phyloP scores from a whole-genome alignment of 148 eudicot species.

The Limonium bicolor region DNA sequence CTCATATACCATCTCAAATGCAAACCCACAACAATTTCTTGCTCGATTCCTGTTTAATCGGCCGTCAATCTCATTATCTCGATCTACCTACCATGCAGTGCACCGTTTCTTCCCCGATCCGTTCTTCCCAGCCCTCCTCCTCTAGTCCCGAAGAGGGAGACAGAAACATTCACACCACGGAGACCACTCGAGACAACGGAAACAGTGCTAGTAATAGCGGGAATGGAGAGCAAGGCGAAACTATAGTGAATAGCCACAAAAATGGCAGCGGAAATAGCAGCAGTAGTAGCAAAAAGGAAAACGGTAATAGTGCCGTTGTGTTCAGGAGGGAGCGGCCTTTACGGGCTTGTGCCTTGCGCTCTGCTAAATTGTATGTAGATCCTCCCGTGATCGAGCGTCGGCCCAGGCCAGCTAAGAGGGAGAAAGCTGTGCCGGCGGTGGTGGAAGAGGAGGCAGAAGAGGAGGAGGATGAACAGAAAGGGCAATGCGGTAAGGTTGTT shows the following conservation, averaged over 20 bases:
- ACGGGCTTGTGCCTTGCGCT: constrained; percentile 63
- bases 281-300: constrained; percentile 4
- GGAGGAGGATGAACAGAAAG: constrained; percentile 21
- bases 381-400: constrained; percentile 37
- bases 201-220: constrained; percentile 11
- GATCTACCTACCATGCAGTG: background rate
- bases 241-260: constrained; percentile 7
- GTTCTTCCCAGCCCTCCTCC: background rate
- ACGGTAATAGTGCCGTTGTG: constrained; percentile 7
- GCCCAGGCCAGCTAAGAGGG: constrained; percentile 25
- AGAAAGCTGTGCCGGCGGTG: constrained; percentile 10
- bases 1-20: background rate
- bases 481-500: constrained; percentile 47
- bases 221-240: constrained; percentile 4
- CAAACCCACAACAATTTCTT: background rate
- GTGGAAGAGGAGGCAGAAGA: constrained; percentile 22
- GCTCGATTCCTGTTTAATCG: background rate
- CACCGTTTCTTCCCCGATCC: constrained; percentile 7
- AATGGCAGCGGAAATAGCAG: constrained; percentile 2
- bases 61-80: constrained; percentile 2
- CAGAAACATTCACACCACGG: constrained; percentile 2
- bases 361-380: constrained; percentile 60
- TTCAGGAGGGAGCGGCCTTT: constrained; percentile 76
- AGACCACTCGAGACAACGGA: constrained; percentile 3
- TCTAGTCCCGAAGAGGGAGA: background rate